Conservation (phyloP, 768 basidiomycete species). For the Tremella yokohamensis region DNA sequence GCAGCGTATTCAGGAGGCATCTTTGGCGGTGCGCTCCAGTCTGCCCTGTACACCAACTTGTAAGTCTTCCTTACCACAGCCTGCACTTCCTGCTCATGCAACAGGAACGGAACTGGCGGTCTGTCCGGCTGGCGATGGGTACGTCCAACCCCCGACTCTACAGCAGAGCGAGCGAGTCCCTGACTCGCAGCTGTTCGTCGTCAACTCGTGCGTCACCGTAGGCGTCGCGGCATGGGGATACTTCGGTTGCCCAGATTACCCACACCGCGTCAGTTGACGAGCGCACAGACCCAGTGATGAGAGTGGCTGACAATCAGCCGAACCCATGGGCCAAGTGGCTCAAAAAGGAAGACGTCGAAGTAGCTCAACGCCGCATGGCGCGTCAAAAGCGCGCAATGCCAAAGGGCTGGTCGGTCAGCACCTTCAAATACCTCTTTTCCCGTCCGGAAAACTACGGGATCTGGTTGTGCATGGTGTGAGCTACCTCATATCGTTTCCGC, state of each 20-base stretch:
- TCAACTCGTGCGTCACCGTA: slow-evolving; percentile 11
- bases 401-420: neutral
- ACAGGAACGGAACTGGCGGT: slow-evolving; percentile 3
- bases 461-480: too few relatives aligned
- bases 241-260: slow-evolving; percentile 10
- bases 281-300: too few relatives aligned
- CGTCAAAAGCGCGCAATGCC: slow-evolving; percentile 5
- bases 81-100: neutral
- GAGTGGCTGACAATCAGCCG: neutral
- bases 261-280: slow-evolving; percentile 1
- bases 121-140: neutral
- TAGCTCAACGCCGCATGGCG: neutral
- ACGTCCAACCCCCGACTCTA: too few relatives aligned
- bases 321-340: slow-evolving; percentile 13
- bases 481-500: too few relatives aligned
- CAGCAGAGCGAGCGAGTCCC: neutral
- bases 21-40: slow-evolving; percentile 9
- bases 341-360: slow-evolving; percentile 4
- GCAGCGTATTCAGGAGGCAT: slow-evolving; percentile 7
- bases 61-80: neutral
- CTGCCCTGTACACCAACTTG: slow-evolving; percentile 12
- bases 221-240: slow-evolving; percentile 10
- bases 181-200: slow-evolving; percentile 7
- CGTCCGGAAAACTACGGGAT: slow-evolving; percentile 3
- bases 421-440: slow-evolving; percentile 1